These are phyloP conservation scores for Pichia sp. DNA, from an alignment of 1,139 yeast species.

Conservation along the genomic window DNA sequence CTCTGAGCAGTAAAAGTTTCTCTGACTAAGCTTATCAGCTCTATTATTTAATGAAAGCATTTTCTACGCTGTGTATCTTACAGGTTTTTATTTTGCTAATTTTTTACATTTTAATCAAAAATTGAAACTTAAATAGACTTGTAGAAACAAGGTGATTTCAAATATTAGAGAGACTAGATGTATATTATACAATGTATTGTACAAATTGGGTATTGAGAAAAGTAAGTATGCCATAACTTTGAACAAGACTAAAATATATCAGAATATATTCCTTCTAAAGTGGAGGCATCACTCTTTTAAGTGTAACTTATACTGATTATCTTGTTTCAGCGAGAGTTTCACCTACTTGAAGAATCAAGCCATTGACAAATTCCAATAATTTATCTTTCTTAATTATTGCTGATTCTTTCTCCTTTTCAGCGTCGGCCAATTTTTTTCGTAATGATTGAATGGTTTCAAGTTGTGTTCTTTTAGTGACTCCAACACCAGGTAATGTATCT, in stretches of 20 bases:
- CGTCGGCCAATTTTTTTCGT: slow-evolving; percentile 52
- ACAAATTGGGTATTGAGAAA: too few species aligned
- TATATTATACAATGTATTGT: too few species aligned
- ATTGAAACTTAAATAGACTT: too few species aligned
- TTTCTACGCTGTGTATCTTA: neutral
- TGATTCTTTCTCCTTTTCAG: slow-evolving; percentile 51
- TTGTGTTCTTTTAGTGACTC: slow-evolving; percentile 73
- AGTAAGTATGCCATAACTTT: too few species aligned
- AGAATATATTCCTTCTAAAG: too few species aligned
- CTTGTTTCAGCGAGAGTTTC: slow-evolving; percentile 38
- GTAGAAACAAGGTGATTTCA: too few species aligned
- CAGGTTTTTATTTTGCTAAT: neutral
- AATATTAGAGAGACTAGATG: too few species aligned
- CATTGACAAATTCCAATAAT: slow-evolving; percentile 59
- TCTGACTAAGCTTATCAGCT: slow-evolving; percentile 4
- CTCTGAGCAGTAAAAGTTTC: slow-evolving; percentile 16
- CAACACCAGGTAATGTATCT: slow-evolving; percentile 89
- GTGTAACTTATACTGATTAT: too few species aligned
- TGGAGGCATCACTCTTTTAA: too few species aligned
- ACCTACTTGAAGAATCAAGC: slow-evolving; percentile 56
- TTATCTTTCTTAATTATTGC: slow-evolving; percentile 63
- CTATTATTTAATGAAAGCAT: neutral
- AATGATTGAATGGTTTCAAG: slow-evolving; percentile 55
- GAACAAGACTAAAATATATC: too few species aligned
- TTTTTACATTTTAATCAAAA: too few species aligned